These are phyloP conservation scores for Candida sojae DNA, from an alignment of 1,139 yeast genomes.

Conservation along the genomic window DNA sequence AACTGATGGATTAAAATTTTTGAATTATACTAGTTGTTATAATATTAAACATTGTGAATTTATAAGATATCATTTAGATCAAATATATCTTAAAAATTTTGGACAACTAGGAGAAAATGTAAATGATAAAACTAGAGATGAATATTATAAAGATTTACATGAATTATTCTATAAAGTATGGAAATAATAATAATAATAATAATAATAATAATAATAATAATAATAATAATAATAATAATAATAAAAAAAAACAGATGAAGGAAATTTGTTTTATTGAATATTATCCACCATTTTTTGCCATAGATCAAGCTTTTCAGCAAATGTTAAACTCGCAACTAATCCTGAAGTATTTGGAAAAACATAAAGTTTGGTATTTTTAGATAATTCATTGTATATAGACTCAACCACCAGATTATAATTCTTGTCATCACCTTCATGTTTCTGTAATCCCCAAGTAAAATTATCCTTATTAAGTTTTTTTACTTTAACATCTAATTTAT, in stretches of 20 bases:
- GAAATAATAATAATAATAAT: no score
- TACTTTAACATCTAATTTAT: conserved; percentile 12
- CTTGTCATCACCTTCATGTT: conserved; percentile 11
- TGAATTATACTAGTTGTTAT: conserved; percentile 44
- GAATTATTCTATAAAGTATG: conserved; percentile 36
- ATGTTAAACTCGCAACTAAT: conserved; percentile 56
- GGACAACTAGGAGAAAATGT: conserved; percentile 41
- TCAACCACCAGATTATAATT: conserved; percentile 20
- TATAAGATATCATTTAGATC: conserved; percentile 39
- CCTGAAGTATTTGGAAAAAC: conserved; percentile 82
- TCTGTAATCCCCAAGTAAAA: conserved; percentile 58
- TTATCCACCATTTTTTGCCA: conserved; percentile 40
- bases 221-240: no score
- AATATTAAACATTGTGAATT: conserved; percentile 39
- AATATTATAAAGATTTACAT: conserved; percentile 35
- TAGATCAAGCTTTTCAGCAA: conserved; percentile 43
- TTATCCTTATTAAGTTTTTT: conserved; percentile 25
- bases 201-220: no score
- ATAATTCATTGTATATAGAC: conserved; percentile 15
- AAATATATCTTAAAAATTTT: conserved; percentile 37
- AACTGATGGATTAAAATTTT: conserved; percentile 32
- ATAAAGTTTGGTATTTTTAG: conserved; percentile 28
- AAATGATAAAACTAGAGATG: conserved; percentile 25
- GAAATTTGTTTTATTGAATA: neutral
- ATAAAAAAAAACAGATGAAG: neutral